Conservation (phyloP, 2,329 filamentous ascomycete species). For the Apiospora malaysiana region DNA sequence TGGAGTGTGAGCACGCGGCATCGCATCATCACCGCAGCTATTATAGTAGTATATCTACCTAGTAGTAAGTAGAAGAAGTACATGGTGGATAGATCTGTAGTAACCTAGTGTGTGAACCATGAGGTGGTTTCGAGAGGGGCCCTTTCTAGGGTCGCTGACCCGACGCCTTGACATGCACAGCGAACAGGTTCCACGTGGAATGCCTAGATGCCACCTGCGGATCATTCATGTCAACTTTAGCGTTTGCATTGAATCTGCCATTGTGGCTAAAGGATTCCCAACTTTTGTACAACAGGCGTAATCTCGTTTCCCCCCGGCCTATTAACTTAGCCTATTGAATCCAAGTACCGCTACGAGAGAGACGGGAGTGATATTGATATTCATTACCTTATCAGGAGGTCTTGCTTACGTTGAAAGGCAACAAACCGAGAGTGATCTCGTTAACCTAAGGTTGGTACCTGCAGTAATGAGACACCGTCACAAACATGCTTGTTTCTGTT, state of each 20-base stretch:
- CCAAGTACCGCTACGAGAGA: background rate
- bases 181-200: background rate
- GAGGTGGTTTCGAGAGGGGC: background rate
- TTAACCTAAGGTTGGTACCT: too few species aligned
- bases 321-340: background rate
- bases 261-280: background rate
- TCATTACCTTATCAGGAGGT: background rate
- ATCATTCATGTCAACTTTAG: conserved; percentile 13
- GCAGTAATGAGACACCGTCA: background rate
- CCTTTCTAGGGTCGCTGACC: background rate
- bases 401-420: background rate
- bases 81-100: background rate
- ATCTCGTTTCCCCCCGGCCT: background rate
- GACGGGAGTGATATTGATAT: background rate
- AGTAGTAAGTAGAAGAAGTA: background rate
- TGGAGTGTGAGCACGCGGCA: background rate
- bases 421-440: background rate
- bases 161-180: background rate
- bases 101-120: background rate
- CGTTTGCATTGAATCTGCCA: conserved; percentile 6
- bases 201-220: background rate
- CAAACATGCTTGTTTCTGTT: background rate
- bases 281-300: background rate
- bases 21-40: background rate
- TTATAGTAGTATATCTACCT: too few species aligned